Conservation (phyloP, 345 rosid genomes). For the Viola odorata region DNA sequence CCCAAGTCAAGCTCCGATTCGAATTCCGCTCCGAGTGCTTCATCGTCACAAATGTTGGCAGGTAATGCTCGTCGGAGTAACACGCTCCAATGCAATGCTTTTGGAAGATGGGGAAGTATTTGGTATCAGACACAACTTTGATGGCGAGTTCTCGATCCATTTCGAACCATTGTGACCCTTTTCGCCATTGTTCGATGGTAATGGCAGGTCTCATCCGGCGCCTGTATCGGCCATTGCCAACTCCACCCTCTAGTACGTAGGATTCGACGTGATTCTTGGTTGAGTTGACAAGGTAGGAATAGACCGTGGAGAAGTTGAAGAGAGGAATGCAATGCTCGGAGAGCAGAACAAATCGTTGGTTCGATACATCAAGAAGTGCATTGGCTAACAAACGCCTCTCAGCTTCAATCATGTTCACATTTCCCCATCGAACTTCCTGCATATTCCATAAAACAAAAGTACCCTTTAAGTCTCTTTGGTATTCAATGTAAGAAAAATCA, state of each 20-base stretch:
- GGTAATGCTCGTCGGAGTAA: constrained; percentile 73
- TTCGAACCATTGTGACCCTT: constrained; percentile 91
- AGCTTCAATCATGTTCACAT: constrained; percentile 75
- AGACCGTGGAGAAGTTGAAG: constrained; percentile 62
- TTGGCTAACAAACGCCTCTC: constrained; percentile 77
- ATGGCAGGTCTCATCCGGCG: constrained; percentile 49
- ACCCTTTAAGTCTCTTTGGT: no score
- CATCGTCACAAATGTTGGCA: constrained; percentile 58
- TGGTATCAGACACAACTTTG: constrained; percentile 50
- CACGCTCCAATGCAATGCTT: constrained; percentile 47
- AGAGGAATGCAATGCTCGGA: constrained; percentile 87
- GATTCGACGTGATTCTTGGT: constrained; percentile 45
- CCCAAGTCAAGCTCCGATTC: constrained; percentile 75
- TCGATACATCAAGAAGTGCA: constrained; percentile 62
- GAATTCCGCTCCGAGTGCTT: constrained; percentile 35
- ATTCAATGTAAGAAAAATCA: no score
- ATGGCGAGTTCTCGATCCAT: constrained; percentile 54
- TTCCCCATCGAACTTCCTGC: constrained; percentile 76
- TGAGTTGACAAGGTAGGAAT: constrained; percentile 51
- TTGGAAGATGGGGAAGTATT: constrained; percentile 52
- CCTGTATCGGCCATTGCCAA: constrained; percentile 68
- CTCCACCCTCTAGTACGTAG: constrained; percentile 45
- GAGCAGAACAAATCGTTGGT: constrained; percentile 67
- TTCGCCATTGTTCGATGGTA: constrained; percentile 54
- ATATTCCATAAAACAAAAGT: not conserved